Evolutionary conservation across 2,329 filamentous ascomycete species (phyloP), one percentile per base, ranked within the genome.

Genomic region (Pyricularia pennisetigena): DNA sequence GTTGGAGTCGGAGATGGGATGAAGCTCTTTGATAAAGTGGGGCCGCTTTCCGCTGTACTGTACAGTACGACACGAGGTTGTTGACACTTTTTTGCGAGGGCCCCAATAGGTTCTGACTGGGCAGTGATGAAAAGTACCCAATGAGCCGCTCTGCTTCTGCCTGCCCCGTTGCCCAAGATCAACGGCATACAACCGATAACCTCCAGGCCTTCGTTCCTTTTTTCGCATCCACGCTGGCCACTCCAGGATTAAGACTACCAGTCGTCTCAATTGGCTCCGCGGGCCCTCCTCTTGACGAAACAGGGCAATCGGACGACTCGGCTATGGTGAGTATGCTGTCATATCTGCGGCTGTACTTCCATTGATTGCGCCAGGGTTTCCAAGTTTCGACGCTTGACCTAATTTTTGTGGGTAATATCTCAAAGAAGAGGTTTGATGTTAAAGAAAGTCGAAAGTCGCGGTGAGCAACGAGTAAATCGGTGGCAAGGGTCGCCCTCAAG

Each of bases 21-120:
- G 41, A 49, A 62, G 59, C 59, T 62, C 24, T 62, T 62, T 62
- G 59, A 24, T 28, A 62, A 62, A 62, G 59, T 62, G 59, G 59
- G 59, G 59, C 59, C 24, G 59, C 24, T 26, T n/a, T 26, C 32
- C 12, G 32, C 32, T 61, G 57, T 12, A 12, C 32, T 61, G 57
- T 12, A 12, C 57, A 10, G 59, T 62, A n/a, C 41, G 41, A 49
- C 41, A 49, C 41, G 41, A 49, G 41, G 16, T 35, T 35, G 32
- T 35, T 12, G 32, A 35, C 14, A 32, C 30, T 5, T 12, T 14
- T 35, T 14, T 35, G 32, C 32, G 32, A 49, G 41, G 30, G 14
- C 41, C 20, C n/a, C 16, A 49, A 49, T 49, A 49, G 20, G 16
- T 49, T 10, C 7, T 49, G 41, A 49, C 41, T 49, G 14, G 20